These are phyloP conservation scores for Baorangia bicolor DNA, from an alignment of 768 basidiomycete genomes.

Conservation along the genomic window DNA sequence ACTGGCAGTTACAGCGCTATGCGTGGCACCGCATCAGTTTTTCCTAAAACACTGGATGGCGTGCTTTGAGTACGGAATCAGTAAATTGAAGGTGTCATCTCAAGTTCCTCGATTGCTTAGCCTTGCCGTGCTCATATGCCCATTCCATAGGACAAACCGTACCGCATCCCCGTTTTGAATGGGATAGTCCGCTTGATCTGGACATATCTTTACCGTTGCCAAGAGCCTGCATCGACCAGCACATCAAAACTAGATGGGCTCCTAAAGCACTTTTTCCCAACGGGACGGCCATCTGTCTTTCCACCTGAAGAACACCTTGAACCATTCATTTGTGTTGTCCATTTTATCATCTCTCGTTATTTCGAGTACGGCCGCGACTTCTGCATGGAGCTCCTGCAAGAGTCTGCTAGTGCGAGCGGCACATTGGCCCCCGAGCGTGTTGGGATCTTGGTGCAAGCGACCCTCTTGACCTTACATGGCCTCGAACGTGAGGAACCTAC, in stretches of 20 bases:
- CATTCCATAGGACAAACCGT: conserved; percentile 66
- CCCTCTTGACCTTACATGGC: conserved; percentile 65
- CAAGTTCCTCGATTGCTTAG: not conserved
- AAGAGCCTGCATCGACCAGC: conserved; percentile 79
- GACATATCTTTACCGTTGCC: conserved; percentile 95
- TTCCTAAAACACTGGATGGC: conserved; percentile 80
- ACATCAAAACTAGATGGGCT: conserved; percentile 75
- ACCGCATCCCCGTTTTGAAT: conserved; percentile 71
- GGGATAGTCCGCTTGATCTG: conserved; percentile 82
- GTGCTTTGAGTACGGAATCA: conserved; percentile 69
- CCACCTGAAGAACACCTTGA: conserved; percentile 77
- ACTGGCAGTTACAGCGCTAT: conserved; percentile 76
- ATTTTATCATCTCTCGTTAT: conserved; percentile 81
- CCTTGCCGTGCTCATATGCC: not conserved
- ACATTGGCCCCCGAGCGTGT: conserved; percentile 69
- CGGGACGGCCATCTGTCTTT: conserved; percentile 56
- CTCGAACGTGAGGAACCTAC: conserved; percentile 68
- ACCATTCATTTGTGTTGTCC: conserved; percentile 72
- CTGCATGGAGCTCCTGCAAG: conserved; percentile 78
- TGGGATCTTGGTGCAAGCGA: conserved; percentile 72
- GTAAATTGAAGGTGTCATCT: conserved; percentile 72
- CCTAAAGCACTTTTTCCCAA: conserved; percentile 76
- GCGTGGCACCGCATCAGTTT: conserved; percentile 82
- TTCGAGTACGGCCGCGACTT: conserved; percentile 84
- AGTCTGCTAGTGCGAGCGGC: conserved; percentile 47